phyloP scores from a whole-genome alignment of 306 rosid species.

The Dalbergia cochinchinensis region DNA sequence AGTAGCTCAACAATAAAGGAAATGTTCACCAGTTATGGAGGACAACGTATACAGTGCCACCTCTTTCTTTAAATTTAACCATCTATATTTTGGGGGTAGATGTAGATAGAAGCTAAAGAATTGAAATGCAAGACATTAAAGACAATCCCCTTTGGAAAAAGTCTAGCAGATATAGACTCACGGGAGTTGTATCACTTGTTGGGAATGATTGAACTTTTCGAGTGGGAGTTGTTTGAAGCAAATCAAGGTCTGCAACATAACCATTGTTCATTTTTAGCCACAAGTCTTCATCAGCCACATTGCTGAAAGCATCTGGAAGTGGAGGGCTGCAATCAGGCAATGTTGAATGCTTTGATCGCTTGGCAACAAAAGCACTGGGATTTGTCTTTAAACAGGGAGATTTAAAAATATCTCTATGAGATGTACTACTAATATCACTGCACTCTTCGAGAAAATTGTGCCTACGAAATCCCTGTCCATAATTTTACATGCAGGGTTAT shows the following conservation, averaged over 20 bases:
- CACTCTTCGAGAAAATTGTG: slow-evolving; percentile 57
- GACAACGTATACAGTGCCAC: slow-evolving; percentile 3
- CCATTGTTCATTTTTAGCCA: slow-evolving; percentile 97
- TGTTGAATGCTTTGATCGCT: slow-evolving; percentile 66
- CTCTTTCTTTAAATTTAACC: slow-evolving; percentile 22
- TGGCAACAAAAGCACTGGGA: slow-evolving; percentile 77
- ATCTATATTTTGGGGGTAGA: slow-evolving; percentile 1
- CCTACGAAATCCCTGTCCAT: slow-evolving; percentile 64
- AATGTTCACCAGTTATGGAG: slow-evolving; percentile 24
- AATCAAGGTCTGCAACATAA: slow-evolving; percentile 81
- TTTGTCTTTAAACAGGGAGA: slow-evolving; percentile 80
- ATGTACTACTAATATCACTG: slow-evolving; percentile 56
- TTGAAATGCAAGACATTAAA: slow-evolving; percentile 40
- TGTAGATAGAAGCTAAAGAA: slow-evolving; percentile 6
- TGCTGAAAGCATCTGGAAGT: slow-evolving; percentile 76
- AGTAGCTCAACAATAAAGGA: slow-evolving; percentile 20
- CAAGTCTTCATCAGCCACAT: slow-evolving; percentile 87
- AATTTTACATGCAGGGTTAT: slow-evolving; percentile 31
- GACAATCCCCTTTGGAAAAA: slow-evolving; percentile 27
- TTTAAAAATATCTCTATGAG: slow-evolving; percentile 69
- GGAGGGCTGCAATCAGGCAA: slow-evolving; percentile 85
- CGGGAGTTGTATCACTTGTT: slow-evolving; percentile 62
- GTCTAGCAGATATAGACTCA: slow-evolving; percentile 53
- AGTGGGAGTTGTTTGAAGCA: slow-evolving; percentile 79
- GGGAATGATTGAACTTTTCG: slow-evolving; percentile 80